These are phyloP conservation scores for Conticribra weissflogii DNA, from an alignment of 108 stramenopile species.

Conservation along the genomic window DNA sequence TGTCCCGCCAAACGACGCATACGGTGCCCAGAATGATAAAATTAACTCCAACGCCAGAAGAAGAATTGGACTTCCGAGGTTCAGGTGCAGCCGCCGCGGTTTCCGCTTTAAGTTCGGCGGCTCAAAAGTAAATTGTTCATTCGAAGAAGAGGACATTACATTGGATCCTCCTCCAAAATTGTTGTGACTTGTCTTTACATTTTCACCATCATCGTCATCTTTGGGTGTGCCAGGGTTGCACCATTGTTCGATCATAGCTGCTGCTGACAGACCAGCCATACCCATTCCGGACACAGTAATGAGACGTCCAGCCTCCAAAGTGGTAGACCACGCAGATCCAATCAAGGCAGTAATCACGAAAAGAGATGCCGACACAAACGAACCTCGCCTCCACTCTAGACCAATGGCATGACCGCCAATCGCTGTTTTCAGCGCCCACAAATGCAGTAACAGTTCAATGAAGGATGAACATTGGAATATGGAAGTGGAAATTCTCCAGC, in stretches of 20 bases:
- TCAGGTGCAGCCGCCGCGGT: conserved; percentile 15
- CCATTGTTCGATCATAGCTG: conserved; percentile 25
- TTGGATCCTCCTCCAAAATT: conserved; percentile 21
- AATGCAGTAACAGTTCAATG: conserved; percentile 27
- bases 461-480: conserved; percentile 38
- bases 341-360: conserved; percentile 30
- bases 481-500: conserved; percentile 36
- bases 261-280: conserved; percentile 38
- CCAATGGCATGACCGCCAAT: conserved; percentile 24
- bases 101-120: conserved; percentile 12
- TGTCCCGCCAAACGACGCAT: conserved; percentile 41
- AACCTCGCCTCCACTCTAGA: conserved; percentile 41
- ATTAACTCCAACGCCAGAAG: conserved; percentile 30
- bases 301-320: conserved; percentile 33
- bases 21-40: conserved; percentile 39
- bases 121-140: conserved; percentile 48
- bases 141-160: conserved; percentile 24
- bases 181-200: conserved; percentile 1
- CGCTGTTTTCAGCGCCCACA: conserved; percentile 22
- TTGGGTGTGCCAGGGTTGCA: conserved; percentile 19
- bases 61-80: conserved; percentile 18
- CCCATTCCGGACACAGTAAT: conserved; percentile 51
- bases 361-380: conserved; percentile 17
- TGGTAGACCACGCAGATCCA: conserved; percentile 45
- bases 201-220: conserved; percentile 18